phyloP scores from a whole-genome alignment of 225 moss, liverwort and hornwort species.

The Straminergon stramineum region DNA sequence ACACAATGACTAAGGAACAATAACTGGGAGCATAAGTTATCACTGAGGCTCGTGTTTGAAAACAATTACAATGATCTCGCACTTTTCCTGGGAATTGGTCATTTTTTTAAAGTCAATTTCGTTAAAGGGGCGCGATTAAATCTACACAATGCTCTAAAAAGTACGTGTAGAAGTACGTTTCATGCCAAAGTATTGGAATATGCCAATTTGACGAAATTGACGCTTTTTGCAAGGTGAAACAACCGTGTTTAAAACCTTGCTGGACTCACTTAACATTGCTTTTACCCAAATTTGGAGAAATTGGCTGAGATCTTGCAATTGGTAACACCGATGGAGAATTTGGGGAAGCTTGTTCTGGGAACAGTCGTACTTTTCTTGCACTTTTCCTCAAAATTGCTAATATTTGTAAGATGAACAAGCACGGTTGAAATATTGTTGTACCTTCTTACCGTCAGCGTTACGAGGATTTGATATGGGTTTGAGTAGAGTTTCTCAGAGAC shows the following conservation, averaged over 20 bases:
- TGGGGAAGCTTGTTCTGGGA: not conserved
- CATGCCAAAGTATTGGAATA: not conserved
- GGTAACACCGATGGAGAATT: not conserved
- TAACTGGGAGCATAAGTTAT: not conserved
- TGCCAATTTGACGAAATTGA: not conserved
- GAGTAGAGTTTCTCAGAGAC: not conserved
- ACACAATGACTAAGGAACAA: not conserved
- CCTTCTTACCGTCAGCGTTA: not conserved
- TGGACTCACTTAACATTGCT: not conserved
- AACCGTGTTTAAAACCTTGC: not conserved
- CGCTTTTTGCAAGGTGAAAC: not conserved
- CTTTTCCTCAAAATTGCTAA: not conserved
- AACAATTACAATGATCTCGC: not conserved
- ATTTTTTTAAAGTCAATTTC: not conserved
- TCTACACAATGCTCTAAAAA: not conserved
- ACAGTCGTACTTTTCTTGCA: not conserved
- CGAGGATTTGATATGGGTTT: no score
- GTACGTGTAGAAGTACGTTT: not conserved
- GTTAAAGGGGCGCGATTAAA: not conserved
- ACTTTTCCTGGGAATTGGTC: not conserved
- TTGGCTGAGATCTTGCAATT: not conserved
- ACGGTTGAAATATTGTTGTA: not conserved
- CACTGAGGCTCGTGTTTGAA: not conserved
- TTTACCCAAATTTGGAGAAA: not conserved
- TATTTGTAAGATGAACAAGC: not conserved